These are phyloP conservation scores for Penicillium desertorum DNA, from an alignment of 495 filamentous ascomycete species.

Conservation along the genomic window DNA sequence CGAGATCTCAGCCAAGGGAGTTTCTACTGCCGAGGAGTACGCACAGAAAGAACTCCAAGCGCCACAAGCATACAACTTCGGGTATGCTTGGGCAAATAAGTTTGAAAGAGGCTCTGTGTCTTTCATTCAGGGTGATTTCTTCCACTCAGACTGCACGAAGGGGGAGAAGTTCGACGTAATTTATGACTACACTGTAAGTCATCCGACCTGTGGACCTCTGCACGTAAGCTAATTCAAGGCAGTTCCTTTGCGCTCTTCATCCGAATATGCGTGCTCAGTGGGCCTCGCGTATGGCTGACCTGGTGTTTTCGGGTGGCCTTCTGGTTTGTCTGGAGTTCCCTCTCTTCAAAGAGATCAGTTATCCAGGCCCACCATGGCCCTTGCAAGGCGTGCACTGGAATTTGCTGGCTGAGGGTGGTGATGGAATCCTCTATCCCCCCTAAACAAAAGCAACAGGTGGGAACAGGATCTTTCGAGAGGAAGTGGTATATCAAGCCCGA, in stretches of 20 bases:
- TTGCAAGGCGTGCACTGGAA: slow-evolving; percentile 40
- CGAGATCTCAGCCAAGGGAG: slow-evolving; percentile 28
- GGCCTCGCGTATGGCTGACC: slow-evolving; percentile 35
- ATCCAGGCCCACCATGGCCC: slow-evolving; percentile 41
- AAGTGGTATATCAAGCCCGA: slow-evolving; percentile 26
- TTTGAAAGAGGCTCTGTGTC: slow-evolving; percentile 28
- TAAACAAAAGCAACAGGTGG: not conserved
- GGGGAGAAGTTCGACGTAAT: slow-evolving; percentile 61
- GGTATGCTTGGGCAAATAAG: not conserved
- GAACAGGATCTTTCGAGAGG: slow-evolving; percentile 19
- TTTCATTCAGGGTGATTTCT: slow-evolving; percentile 67
- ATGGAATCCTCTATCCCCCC: slow-evolving; percentile 14
- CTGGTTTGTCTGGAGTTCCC: slow-evolving; percentile 49
- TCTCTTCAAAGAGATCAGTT: slow-evolving; percentile 36
- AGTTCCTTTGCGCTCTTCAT: slow-evolving; percentile 48
- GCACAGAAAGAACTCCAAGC: slow-evolving; percentile 14
- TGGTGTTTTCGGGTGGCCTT: slow-evolving; percentile 30
- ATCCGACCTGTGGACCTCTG: not conserved
- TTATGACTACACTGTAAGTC: slow-evolving; percentile 73
- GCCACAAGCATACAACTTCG: slow-evolving; percentile 25
- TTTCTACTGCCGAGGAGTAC: slow-evolving; percentile 23
- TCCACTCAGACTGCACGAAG: slow-evolving; percentile 47
- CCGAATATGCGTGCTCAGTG: slow-evolving; percentile 34
- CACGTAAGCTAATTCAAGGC: too few relatives aligned
- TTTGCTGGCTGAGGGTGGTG: slow-evolving; percentile 24